Evolutionary conservation across 1,284 basidiomycete species (phyloP).

Genomic region (Ustilago xerochloae): DNA sequence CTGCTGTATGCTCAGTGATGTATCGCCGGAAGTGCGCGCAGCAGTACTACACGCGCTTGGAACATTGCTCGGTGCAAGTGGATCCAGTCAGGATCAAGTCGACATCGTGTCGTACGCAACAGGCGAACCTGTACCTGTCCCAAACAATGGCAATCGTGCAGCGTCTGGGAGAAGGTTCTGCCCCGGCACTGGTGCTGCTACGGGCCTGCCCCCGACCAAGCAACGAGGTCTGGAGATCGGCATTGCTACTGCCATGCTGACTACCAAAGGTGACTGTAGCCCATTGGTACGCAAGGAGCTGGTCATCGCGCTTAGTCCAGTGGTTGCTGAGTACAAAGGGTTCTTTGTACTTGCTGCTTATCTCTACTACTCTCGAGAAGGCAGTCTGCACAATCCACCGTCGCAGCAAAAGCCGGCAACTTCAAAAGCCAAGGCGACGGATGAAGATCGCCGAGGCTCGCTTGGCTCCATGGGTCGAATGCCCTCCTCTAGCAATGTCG

Average conservation of each 20-base stretch:
- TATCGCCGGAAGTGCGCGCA: slow-evolving; percentile 90
- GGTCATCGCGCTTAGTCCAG: slow-evolving; percentile 87
- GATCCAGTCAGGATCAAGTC: slow-evolving; percentile 68
- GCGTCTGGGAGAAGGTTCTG: slow-evolving; percentile 69
- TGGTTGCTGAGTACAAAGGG: slow-evolving; percentile 95
- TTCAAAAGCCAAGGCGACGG: slow-evolving; percentile 8
- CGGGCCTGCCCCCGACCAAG: slow-evolving; percentile 79
- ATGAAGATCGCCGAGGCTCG: slow-evolving; percentile 14
- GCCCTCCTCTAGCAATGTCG: slow-evolving; percentile 15
- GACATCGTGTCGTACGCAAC: slow-evolving; percentile 44
- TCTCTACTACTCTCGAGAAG: slow-evolving; percentile 83
- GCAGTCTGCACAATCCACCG: slow-evolving; percentile 10
- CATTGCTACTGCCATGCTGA: slow-evolving; percentile 73
- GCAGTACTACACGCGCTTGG: slow-evolving; percentile 92
- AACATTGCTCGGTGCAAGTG: slow-evolving; percentile 91
- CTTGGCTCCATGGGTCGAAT: slow-evolving; percentile 11
- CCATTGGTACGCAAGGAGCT: slow-evolving; percentile 97
- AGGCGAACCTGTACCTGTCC: slow-evolving; percentile 25
- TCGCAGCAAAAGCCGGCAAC: slow-evolving; percentile 27
- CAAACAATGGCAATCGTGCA: slow-evolving; percentile 11
- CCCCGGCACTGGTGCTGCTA: slow-evolving; percentile 86
- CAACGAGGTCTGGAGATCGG: slow-evolving; percentile 74
- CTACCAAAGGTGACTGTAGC: slow-evolving; percentile 89
- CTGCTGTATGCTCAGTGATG: slow-evolving; percentile 83
- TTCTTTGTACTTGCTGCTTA: slow-evolving; percentile 96